A percentile compares a stretch with the other conserved stretches of the same genome.
phyloP scores from a whole-genome alignment of 2,329 filamentous ascomycete genomes.

The Bipolaris cookei region DNA sequence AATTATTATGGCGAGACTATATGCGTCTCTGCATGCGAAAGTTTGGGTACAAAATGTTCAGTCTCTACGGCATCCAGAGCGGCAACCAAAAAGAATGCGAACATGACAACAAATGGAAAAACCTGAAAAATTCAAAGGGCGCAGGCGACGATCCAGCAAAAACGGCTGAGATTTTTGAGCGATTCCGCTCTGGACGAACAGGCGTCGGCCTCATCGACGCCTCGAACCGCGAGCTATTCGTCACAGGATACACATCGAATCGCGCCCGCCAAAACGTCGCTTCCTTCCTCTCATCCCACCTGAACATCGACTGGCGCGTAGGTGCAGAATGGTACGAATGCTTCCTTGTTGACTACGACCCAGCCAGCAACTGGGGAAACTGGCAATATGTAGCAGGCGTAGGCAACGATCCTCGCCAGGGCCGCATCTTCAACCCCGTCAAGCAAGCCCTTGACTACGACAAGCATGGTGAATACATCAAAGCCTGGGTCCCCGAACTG shows the following conservation, averaged over 20 bases:
- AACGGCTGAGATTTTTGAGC: constrained; percentile 58
- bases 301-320: constrained; percentile 78
- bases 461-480: constrained; percentile 70
- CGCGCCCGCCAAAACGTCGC: constrained; percentile 78
- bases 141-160: constrained; percentile 54
- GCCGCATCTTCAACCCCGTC: constrained; percentile 79
- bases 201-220: constrained; percentile 81
- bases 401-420: constrained; percentile 76
- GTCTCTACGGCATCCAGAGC: constrained; percentile 66
- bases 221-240: constrained; percentile 73
- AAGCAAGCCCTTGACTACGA: constrained; percentile 84
- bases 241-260: constrained; percentile 81
- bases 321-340: constrained; percentile 85
- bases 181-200: constrained; percentile 69
- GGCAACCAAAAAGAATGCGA: constrained; percentile 18
- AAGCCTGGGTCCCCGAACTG: constrained; percentile 75
- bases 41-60: constrained; percentile 70
- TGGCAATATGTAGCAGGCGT: constrained; percentile 85
- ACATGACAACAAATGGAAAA: constrained; percentile 47
- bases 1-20: constrained; percentile 79
- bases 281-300: constrained; percentile 73
- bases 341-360: constrained; percentile 76
- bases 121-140: constrained; percentile 25
- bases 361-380: constrained; percentile 78
- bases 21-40: constrained; percentile 78